Conservation (phyloP, 805 yeast species). For the Suhomyces tanzawaensis region DNA sequence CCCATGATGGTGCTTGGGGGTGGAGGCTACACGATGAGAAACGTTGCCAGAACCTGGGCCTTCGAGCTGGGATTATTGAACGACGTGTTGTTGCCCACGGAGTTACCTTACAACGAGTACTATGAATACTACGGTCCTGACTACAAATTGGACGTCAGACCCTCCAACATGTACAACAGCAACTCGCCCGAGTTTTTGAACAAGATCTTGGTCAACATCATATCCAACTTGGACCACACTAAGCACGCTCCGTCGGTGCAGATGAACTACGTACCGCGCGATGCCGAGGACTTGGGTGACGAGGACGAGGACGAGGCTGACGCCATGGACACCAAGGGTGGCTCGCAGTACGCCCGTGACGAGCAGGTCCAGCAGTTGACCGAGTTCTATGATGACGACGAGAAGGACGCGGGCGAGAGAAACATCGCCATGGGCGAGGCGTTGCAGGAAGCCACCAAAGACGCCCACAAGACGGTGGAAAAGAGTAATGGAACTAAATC, state of each 20-base stretch:
- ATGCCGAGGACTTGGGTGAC: conserved; percentile 32
- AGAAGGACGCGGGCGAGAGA: conserved; percentile 37
- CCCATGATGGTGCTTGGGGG: conserved; percentile 30
- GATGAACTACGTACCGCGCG: conserved; percentile 26
- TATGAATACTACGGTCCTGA: conserved; percentile 30
- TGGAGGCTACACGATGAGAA: conserved; percentile 28
- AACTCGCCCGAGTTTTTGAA: conserved; percentile 27
- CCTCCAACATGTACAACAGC: conserved; percentile 28
- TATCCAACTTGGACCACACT: conserved; percentile 26
- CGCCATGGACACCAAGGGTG: conserved; percentile 28
- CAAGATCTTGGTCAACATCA: conserved; percentile 23
- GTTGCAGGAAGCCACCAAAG: conserved; percentile 1
- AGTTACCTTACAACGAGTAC: conserved; percentile 29
- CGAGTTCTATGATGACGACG: conserved; percentile 25
- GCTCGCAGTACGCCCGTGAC: conserved; percentile 25
- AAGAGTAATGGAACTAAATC: neutral
- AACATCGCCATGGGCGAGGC: conserved; percentile 17
- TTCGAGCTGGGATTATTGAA: conserved; percentile 25
- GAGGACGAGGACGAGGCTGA: conserved; percentile 23
- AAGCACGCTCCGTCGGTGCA: conserved; percentile 29
- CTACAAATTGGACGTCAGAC: conserved; percentile 27
- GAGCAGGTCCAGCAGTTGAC: conserved; percentile 21
- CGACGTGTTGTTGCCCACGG: conserved; percentile 21
- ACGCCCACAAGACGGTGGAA: neutral
- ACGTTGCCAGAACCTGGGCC: conserved; percentile 29